Evolutionary conservation across 2,329 filamentous ascomycete genomes (phyloP), one percentile per base, ranked within the genome.

Genomic region (Didymellaceae sp.): DNA sequence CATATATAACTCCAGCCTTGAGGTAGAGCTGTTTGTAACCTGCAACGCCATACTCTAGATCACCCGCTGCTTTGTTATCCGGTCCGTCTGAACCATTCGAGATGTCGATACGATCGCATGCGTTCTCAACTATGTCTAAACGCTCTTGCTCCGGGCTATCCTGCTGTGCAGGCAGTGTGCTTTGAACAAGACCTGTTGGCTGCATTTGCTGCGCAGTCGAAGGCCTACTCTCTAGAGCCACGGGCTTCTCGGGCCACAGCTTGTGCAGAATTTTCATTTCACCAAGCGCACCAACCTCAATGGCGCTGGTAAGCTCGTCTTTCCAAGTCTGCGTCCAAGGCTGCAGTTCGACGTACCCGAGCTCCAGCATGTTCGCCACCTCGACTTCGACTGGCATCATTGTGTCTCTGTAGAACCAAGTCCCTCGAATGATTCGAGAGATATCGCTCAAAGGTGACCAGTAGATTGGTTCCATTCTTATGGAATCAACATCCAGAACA

Each of bases 361-460:
- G 83, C 71, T 99, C 94, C 1, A 99, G 80, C 71, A 92, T 91
- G 63, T 97, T 99, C 7, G 94, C 91, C 25, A 97, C 87, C 13
- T 85, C 78, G 1, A 90, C 84, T 56, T 96, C 90, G 5, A 99
- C 84, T 0, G 94, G 94, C 51, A 90, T 78, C 91, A 97, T 96
- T 1, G 89, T 93, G 67, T 97, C 92, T 76, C 88, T 89, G 74
- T 97, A 97, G 71, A 99, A 99, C 94, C 94, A 99, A 0, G 93
- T 97, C 1, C 89, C 91, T 58, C 94, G 82, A 49, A 88, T 81
- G 1, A 97, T 91, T 26, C 86, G 80, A 6, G 90, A 88, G 24
- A 95, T 83, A 66, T 97, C 94, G 63, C 96, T 91, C 24, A 97
- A 82, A 6, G 94, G 93, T 14, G 88, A 92, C 94, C 94, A 99